Percentiles rank a stretch among this genome's conserved stretches.
Evolutionary conservation across 2,329 filamentous ascomycete genomes (phyloP).

Genomic region (Tolypocladium paradoxum): DNA sequence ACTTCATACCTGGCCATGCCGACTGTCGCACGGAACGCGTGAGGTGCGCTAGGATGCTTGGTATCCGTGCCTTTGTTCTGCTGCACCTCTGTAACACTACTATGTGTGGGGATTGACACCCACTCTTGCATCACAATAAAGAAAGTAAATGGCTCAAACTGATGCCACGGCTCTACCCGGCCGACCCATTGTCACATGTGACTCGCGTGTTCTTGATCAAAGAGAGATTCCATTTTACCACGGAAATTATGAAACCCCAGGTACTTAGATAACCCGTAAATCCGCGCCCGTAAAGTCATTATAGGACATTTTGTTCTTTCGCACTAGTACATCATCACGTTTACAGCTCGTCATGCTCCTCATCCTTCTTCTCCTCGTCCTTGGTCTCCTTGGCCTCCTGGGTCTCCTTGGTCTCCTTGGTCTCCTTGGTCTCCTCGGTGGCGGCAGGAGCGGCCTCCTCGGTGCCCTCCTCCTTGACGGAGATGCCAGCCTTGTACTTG

Average conservation of each 20-base stretch:
- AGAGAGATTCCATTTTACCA: conserved; percentile 14
- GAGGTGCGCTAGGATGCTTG: background rate
- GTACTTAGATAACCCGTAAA: conserved; percentile 12
- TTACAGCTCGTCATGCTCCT: conserved; percentile 68
- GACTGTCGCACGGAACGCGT: background rate
- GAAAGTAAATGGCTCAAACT: too few relatives aligned
- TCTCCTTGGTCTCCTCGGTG: conserved; percentile 34
- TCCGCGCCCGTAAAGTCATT: conserved; percentile 22
- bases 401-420: conserved; percentile 34
- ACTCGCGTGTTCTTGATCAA: conserved; percentile 2
- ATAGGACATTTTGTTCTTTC: conserved; percentile 13
- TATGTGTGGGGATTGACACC: background rate
- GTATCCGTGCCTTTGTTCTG: background rate
- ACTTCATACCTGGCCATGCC: background rate
- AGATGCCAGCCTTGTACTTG: conserved; percentile 69
- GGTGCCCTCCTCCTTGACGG: conserved; percentile 40
- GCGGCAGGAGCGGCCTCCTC: conserved; percentile 45
- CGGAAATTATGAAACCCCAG: conserved; percentile 15
- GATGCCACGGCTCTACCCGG: background rate
- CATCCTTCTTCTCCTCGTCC: conserved; percentile 29
- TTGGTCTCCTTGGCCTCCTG: conserved; percentile 28
- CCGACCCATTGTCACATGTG: background rate
- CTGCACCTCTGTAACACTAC: background rate
- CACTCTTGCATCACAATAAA: background rate
- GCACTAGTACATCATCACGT: conserved; percentile 18